Base-by-base conservation (phyloP, 2,329 filamentous ascomycete species). In the Trichoderma polysporum region DNA sequence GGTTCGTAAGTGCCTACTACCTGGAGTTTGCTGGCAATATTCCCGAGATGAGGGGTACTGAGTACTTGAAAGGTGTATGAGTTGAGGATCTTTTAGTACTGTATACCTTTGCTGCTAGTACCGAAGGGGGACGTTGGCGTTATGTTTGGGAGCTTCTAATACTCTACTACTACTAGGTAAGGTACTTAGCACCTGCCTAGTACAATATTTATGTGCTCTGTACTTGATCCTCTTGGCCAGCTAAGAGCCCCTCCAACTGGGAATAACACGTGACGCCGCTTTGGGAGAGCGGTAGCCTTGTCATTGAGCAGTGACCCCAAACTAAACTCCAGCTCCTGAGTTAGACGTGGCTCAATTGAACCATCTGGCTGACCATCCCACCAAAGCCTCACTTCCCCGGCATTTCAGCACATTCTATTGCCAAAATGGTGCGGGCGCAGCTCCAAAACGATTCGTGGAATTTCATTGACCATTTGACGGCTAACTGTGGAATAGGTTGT, bases 401-500 rank as follows among this genome's bases (percentile, higher is more conserved):
- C 54, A 37, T 13, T 50, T 52, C 37, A 41, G 70, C 68, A 35
- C 71, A 70, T 54, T 68, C 69, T 69, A 72, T 69, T 71, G 67
- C 69, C 76, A 81, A 78, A 69, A 83, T 82, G 80, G 81, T 82
- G 76, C 72, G 62, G 22, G 31, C 52, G 6, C 35, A 49, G 12
- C 54, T 58, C 68, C 76, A 80, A 78, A 68, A 83, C 81, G 79
- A 80, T 81, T 75, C 71, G 75, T 69, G 72, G 64, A 25, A 10
- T 27, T 61, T 66, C 65, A 60, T 41, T 31, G 39, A 53, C 54
- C 31, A n/a, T n/a, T n/a, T n/a, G n/a, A n/a, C n/a, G n/a, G 69
- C 66, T 73, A 78, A 62, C 73, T 71, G 53, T 62, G 52, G 70
- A 67, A 70, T 73, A 97, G 95, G 95, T 99, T 80, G 93, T 99